These are phyloP conservation scores for Populus hybrid DNA, from an alignment of 441 rosid genomes.

Conservation along the genomic window DNA sequence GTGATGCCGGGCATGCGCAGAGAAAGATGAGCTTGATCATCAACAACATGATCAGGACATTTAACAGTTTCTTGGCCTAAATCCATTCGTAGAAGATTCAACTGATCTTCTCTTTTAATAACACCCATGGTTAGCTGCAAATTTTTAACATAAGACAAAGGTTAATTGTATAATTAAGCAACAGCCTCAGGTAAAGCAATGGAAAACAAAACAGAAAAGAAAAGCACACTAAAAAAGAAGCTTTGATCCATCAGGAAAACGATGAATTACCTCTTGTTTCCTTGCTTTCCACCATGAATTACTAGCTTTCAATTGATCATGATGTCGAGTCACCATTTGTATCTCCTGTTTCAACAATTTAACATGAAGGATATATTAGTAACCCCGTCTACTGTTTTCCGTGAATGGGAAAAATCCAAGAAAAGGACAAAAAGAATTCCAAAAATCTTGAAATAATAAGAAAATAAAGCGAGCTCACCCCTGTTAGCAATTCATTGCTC, in stretches of 20 bases:
- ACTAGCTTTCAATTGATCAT: constrained; percentile 8
- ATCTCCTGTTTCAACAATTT: constrained; percentile 28
- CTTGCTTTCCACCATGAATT: constrained; percentile 24
- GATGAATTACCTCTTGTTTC: constrained; percentile 20
- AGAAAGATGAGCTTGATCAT: background rate
- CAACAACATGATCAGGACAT: background rate
- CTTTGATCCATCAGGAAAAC: background rate
- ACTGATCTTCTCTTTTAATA: background rate
- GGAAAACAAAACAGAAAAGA: background rate
- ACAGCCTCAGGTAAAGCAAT: background rate
- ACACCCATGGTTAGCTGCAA: constrained; percentile 16
- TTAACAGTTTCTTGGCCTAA: background rate
- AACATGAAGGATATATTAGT: background rate
- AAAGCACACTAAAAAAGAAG: background rate
- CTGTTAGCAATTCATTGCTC: constrained; percentile 18
- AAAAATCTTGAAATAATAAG: background rate
- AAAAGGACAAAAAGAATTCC: background rate
- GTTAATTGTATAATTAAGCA: background rate
- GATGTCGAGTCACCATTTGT: background rate
- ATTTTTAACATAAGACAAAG: background rate
- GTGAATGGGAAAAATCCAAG: background rate
- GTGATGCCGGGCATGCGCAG: background rate
- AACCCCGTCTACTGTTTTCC: background rate
- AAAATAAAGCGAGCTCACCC: constrained; percentile 16
- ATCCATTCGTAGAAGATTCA: background rate